Evolutionary conservation across 495 filamentous ascomycete species (phyloP).

Genomic region (Penicillium nucicola): DNA sequence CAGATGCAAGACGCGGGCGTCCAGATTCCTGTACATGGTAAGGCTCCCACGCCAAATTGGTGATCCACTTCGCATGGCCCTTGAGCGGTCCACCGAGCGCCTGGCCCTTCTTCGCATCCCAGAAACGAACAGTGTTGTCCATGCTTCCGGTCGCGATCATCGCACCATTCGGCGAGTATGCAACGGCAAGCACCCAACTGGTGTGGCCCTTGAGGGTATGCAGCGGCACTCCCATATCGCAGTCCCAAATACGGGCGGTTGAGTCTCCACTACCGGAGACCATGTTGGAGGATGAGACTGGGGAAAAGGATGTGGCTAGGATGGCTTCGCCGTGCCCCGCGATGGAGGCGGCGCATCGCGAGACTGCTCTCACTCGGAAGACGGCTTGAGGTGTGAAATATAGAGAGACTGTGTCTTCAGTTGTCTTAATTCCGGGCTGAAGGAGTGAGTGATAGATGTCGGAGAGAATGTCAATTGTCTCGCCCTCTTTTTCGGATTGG

Average conservation of each 20-base stretch:
- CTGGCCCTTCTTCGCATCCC: constrained; percentile 83
- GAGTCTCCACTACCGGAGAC: constrained; percentile 88
- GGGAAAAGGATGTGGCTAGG: constrained; percentile 84
- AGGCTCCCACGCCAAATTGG: constrained; percentile 86
- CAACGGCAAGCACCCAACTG: constrained; percentile 86
- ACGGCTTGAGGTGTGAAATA: constrained; percentile 89
- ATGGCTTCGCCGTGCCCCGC: constrained; percentile 92
- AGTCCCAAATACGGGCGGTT: constrained; percentile 94
- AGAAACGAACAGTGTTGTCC: constrained; percentile 88
- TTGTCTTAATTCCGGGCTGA: constrained; percentile 60
- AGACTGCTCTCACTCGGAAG: constrained; percentile 89
- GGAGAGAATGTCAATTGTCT: constrained; percentile 56
- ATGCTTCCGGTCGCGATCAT: constrained; percentile 88
- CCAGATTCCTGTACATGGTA: constrained; percentile 79
- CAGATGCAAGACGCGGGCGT: constrained; percentile 77
- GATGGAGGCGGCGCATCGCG: constrained; percentile 83
- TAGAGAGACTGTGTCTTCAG: constrained; percentile 72
- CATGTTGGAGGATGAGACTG: constrained; percentile 72
- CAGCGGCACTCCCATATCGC: constrained; percentile 86
- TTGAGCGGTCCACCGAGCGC: constrained; percentile 72
- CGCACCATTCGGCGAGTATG: constrained; percentile 79
- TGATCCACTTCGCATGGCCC: constrained; percentile 91
- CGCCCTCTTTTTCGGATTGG: constrained; percentile 52
- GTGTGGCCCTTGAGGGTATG: constrained; percentile 90
- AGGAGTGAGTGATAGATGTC: constrained; percentile 74